Base-by-base conservation (phyloP, 306 rosid genomes). In the Purshia tridentata region DNA sequence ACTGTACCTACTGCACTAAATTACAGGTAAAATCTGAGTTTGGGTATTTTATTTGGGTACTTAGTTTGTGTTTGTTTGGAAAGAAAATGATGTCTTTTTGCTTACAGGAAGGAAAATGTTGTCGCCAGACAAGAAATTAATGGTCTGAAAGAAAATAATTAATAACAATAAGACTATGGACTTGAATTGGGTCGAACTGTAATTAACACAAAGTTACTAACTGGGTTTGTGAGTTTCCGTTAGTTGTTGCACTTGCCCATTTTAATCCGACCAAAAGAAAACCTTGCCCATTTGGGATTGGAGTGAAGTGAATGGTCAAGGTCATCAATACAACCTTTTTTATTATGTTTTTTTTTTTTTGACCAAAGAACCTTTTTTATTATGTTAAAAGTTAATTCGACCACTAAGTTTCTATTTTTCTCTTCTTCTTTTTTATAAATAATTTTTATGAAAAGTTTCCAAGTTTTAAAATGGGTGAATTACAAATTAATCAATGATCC, bases 131-230 rank as follows among this genome's bases (percentile, higher is more conserved):
- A 62, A 62, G 67, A 62, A 58, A 58, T 16, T 4, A 40, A n/a
- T 0, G 60, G 72, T 51, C 72, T 51, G 60, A 35, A 67, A 68
- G 58, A 9, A 9, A 37, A 46, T 18, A 1, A 6, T 15, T 15
- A 12, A 41, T 4, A 9, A n/a, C 41, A n/a, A 2, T 3, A 42
- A 22, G 45, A 65, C 11, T 29, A 66, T 60, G n/a, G 71, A 66
- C 42, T 66, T 66, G 20, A 29, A 8, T 67, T 67, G 56, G 72
- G 72, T 45, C 45, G 54, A 65, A 40, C 70, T 20, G 39, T 45
- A 14, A 23, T 4, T 9, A 44, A 29, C 2, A 44, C 6, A 0
- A 8, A 47, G 1, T 3, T 4, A 5, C 44, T 35, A 67, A 48
- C 45, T 67, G 72, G 72, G 72, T 8, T 15, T 40, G 12, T 16